Base-by-base conservation (phyloP, 164 flowering plant species). In the Vitis amurensis region DNA sequence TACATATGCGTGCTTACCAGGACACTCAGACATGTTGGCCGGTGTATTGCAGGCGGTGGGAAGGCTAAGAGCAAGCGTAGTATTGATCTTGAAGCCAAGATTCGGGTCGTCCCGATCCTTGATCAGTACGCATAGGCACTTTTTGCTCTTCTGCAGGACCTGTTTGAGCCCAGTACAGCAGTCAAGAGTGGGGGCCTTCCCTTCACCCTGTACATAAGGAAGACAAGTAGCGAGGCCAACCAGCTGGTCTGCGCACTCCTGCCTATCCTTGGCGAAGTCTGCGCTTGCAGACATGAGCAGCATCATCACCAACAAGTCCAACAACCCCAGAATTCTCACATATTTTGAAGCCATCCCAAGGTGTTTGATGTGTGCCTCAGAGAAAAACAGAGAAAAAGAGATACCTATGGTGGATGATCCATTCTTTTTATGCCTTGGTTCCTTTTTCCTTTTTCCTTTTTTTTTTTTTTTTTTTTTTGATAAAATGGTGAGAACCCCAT, bases 41-140 rank as follows among this genome's bases (percentile, higher is more conserved):
- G 67, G 57, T 5, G 58, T 59, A 11, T 68, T 68, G 37, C 72
- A 71, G 12, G 59, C 14, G 23, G 56, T 55, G 17, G 68, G 74
- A 44, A 71, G 79, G 63, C 55, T 50, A n/a, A 64, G 1, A 0
- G 79, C 79, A 15, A 67, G 75, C 2, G 75, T 76, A 6, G 72
- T 75, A 53, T 76, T 71, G 37, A 76, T 62, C 65, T 76, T 76
- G 55, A 71, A 27, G 17, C 75, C 75, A 11, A 71, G 72, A 23
- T 12, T 12, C 9, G 75, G 72, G 5, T 76, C 73, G 12, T 71
- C 50, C 9, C 69, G 48, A 64, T 76, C 79, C 16, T 47, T 51
- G n/a, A 76, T 62, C 19, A 71, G 69, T 47, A 76, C 9, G 63
- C 79, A 76, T 15, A 76, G 61, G 30, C 79, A 76, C 37, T 61